Percentiles rank a stretch among this genome's conserved stretches.
Conservation (phyloP, 106 monocot genomes). For the Dendrobium huoshanense region DNA sequence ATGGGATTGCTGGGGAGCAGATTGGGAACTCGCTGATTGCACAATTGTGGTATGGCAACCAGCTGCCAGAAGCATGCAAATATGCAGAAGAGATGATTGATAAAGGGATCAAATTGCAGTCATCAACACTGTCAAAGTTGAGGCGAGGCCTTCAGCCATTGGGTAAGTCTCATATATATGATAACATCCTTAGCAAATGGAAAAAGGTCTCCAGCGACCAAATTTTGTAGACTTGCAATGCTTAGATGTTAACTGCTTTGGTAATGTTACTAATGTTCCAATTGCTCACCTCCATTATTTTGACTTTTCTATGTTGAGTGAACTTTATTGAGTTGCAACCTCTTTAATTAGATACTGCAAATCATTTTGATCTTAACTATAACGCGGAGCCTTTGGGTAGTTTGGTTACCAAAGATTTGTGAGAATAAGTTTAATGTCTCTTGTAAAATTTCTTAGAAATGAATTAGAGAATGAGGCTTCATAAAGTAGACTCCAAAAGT, state of each 20-base stretch:
- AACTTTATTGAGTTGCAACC: neutral
- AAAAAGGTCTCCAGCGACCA: slow-evolving; percentile 13
- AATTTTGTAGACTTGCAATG: neutral
- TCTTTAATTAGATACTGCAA: neutral
- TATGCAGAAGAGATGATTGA: slow-evolving; percentile 77
- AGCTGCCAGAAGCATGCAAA: slow-evolving; percentile 74
- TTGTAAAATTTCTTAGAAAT: neutral
- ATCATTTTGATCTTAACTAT: neutral
- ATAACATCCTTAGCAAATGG: slow-evolving; percentile 64
- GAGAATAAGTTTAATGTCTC: neutral
- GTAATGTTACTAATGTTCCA: neutral
- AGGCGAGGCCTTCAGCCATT: slow-evolving; percentile 36
- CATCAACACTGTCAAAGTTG: slow-evolving; percentile 56
- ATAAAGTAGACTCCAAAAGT: neutral
- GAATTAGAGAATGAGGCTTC: neutral
- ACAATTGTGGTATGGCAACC: slow-evolving; percentile 20
- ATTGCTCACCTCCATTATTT: neutral
- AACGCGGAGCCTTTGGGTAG: neutral
- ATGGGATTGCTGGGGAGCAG: slow-evolving; percentile 41
- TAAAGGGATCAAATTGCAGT: slow-evolving; percentile 54
- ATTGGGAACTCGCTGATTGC: slow-evolving; percentile 44
- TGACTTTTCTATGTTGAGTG: neutral
- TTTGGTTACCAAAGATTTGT: neutral
- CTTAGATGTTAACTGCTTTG: neutral
- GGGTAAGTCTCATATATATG: slow-evolving; percentile 44